Conservation (phyloP, 805 yeast species). For the Candida pseudoglaebosa region DNA sequence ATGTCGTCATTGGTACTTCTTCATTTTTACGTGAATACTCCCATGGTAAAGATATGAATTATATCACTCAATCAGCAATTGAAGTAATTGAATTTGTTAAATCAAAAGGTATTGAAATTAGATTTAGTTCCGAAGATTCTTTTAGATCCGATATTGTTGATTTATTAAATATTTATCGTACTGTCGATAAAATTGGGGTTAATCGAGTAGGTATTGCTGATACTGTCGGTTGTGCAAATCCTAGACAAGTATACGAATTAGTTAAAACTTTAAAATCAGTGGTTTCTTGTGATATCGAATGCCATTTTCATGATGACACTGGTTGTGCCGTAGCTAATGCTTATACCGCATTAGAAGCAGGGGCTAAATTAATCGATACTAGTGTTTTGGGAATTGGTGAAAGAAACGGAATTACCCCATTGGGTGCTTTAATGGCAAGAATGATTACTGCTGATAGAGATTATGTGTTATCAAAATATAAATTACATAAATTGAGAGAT, state of each 20-base stretch:
- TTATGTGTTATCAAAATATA: slow-evolving; percentile 55
- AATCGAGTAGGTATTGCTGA: slow-evolving; percentile 63
- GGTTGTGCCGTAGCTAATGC: slow-evolving; percentile 65
- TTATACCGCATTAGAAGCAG: slow-evolving; percentile 60
- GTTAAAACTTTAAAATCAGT: slow-evolving; percentile 55
- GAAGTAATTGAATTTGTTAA: slow-evolving; percentile 60
- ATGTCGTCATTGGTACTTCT: slow-evolving; percentile 58
- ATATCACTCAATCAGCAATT: slow-evolving; percentile 52
- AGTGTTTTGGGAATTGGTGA: slow-evolving; percentile 61
- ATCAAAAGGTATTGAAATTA: slow-evolving; percentile 55
- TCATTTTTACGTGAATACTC: slow-evolving; percentile 53
- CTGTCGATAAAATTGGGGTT: slow-evolving; percentile 60
- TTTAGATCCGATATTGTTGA: slow-evolving; percentile 60
- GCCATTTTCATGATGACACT: slow-evolving; percentile 61
- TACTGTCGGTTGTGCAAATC: slow-evolving; percentile 62
- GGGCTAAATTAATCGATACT: slow-evolving; percentile 56
- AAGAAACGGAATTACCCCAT: slow-evolving; percentile 60
- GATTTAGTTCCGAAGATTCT: slow-evolving; percentile 58
- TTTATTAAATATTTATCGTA: slow-evolving; percentile 53
- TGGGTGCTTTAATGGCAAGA: slow-evolving; percentile 61
- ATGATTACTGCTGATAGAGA: slow-evolving; percentile 61
- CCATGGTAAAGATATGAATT: slow-evolving; percentile 60
- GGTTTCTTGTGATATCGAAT: slow-evolving; percentile 56
- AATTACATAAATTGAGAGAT: slow-evolving; percentile 52
- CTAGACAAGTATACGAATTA: slow-evolving; percentile 59